These are phyloP conservation scores for Trichoderma semiorbis DNA, from an alignment of 2,329 filamentous ascomycete genomes.

Conservation along the genomic window DNA sequence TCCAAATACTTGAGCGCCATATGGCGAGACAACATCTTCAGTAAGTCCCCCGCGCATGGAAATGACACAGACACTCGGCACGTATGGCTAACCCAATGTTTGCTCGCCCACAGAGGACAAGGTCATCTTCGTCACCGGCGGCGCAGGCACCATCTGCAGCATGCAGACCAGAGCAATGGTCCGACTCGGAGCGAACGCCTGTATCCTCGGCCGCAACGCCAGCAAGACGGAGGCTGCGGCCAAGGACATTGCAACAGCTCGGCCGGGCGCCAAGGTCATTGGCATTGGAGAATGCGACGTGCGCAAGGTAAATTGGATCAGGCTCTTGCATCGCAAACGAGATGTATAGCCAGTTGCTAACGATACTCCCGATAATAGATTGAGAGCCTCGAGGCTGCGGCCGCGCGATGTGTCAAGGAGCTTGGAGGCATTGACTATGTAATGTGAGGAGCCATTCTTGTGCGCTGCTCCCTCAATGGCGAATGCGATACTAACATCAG, in stretches of 20 bases:
- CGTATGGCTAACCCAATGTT: neutral
- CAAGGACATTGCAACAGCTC: slow-evolving; percentile 74
- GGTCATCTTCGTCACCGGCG: slow-evolving; percentile 92
- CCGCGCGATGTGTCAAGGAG: slow-evolving; percentile 74
- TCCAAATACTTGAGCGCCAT: slow-evolving; percentile 76
- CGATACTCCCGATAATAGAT: slow-evolving; percentile 21
- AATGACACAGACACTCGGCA: neutral
- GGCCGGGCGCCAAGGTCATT: slow-evolving; percentile 77
- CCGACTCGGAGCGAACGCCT: slow-evolving; percentile 85
- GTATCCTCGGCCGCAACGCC: slow-evolving; percentile 85
- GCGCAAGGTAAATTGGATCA: slow-evolving; percentile 54
- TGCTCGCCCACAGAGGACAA: slow-evolving; percentile 60
- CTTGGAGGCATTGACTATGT: slow-evolving; percentile 88
- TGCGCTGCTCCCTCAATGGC: neutral
- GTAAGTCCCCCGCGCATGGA: slow-evolving; percentile 40
- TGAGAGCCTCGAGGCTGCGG: slow-evolving; percentile 55
- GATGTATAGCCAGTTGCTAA: neutral
- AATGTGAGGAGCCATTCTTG: slow-evolving; percentile 57
- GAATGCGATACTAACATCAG: neutral
- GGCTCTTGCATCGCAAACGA: neutral
- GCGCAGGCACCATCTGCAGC: slow-evolving; percentile 89
- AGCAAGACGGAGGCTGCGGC: slow-evolving; percentile 83
- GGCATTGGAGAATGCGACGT: slow-evolving; percentile 81
- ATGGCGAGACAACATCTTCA: slow-evolving; percentile 85
- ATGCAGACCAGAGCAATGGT: slow-evolving; percentile 91